Base-by-base conservation (phyloP, 495 filamentous ascomycete species). In the Penicillium desertorum region DNA sequence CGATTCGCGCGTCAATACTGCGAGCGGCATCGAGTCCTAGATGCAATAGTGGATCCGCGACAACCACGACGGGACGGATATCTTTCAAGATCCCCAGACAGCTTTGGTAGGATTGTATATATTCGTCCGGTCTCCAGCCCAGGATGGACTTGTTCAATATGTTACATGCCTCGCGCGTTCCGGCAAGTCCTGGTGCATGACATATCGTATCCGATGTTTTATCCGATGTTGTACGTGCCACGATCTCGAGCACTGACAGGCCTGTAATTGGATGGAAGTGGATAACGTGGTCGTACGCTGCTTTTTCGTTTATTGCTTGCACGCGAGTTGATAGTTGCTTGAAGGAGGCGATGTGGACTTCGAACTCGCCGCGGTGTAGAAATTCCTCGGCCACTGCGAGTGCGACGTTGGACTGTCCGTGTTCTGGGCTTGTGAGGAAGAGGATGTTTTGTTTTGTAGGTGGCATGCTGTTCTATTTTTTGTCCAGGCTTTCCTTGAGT, bases 321-420 rank as follows among this genome's bases (percentile, higher is more conserved):
- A 69, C 47, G 65, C 62, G n/a, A 56, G 61, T 3, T 17, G 55
- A 45, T 72, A 67, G 27, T 73, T 75, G 19, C 62, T 62, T 12
- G 68, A 80, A 84, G 0, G 81, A 84, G 16, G 73, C 83, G 34
- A 84, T 73, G 52, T 84, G 81, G 4, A 84, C 69, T 23, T 78
- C 70, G 27, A 80, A 72, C 34, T 72, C 56, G 3, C 67, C 71
- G 12, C 74, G 73, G 11, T 70, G 64, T 25, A 82, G 62, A 1
- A 84, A 75, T 49, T 81, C 80, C 25, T 82, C 74, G 20, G 72
- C 72, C 1, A 79, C 73, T 10, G 82, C 81, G 1, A 85, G 73
- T 34, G 77, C 72, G 23, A 83, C 79, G 61, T 83, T 84, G 25
- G 78, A 76, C 54, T 83, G 79, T 17, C 82, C 82, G 51, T 78